Percentiles rank a stretch among this genome's conserved stretches.
These are phyloP conservation scores for Lantana camara DNA, from an alignment of 257 asterid genomes.

Conservation along the genomic window DNA sequence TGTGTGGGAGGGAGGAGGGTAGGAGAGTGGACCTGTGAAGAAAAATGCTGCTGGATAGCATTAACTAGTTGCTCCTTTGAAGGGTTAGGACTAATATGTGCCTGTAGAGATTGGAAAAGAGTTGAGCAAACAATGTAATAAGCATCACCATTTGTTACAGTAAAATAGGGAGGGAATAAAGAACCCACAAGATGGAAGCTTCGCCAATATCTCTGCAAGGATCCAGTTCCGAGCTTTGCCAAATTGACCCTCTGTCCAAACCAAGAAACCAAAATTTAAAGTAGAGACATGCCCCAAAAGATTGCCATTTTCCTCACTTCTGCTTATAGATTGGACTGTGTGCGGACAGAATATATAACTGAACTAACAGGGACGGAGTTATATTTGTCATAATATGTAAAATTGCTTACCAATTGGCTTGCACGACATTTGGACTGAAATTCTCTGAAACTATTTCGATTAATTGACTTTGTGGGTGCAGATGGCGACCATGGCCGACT, in stretches of 20 bases:
- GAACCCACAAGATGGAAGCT: slow-evolving; percentile 75
- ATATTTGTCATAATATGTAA: too few relatives aligned
- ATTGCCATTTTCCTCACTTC: background rate
- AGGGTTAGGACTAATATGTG: slow-evolving; percentile 55
- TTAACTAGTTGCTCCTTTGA: slow-evolving; percentile 74
- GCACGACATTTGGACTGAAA: slow-evolving; percentile 51
- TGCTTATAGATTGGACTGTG: background rate
- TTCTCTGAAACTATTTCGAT: slow-evolving; percentile 57
- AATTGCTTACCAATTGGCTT: slow-evolving; percentile 54
- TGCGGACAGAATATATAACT: background rate
- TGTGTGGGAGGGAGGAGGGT: background rate
- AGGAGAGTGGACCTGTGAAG: slow-evolving; percentile 58
- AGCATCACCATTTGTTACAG: background rate
- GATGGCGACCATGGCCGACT: slow-evolving; percentile 72
- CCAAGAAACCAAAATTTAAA: slow-evolving; percentile 6
- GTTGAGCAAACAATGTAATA: slow-evolving; percentile 9
- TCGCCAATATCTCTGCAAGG: slow-evolving; percentile 81
- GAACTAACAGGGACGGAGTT: background rate
- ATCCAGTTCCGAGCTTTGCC: slow-evolving; percentile 79
- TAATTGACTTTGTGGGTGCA: slow-evolving; percentile 58
- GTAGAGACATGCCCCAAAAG: background rate
- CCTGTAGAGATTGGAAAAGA: slow-evolving; percentile 40
- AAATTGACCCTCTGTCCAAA: slow-evolving; percentile 58
- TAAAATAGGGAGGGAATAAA: background rate
- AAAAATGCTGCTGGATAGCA: slow-evolving; percentile 76